Evolutionary conservation across 2,329 filamentous ascomycete genomes (phyloP), one percentile per base, ranked within the genome.

Genomic region (Thyridium curvatum): DNA sequence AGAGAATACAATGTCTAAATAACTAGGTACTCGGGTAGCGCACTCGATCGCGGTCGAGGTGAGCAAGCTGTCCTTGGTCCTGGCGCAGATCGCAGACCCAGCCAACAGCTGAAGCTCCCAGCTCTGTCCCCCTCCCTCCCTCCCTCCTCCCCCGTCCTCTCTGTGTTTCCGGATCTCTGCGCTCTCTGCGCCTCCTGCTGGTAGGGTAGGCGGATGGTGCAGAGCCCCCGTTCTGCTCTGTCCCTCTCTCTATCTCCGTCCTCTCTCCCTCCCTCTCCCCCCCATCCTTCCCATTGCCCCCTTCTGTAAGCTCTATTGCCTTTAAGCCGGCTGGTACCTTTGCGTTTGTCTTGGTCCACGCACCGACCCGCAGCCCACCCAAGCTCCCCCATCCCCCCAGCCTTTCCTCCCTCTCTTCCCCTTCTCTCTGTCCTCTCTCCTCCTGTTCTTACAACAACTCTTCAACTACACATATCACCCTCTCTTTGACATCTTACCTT

Each of bases 231-330:
- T 26, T 10, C 21, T 26, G 6, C 21, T 26, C 21, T 26, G 21
- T 26, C 6, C 21, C 21, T 30, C 39, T 40, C 33, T 41, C 38
- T 32, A 13, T 33, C 29, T 31, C 28, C 17, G 28, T 32, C 30
- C 44, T 50, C 46, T 52, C 43, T 37, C 46, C 51, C 46, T 52
- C 43, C 38, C 46, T 44, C 41, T 46, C 47, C 40, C 47, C 46
- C 36, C 29, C 34, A 33, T 18, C 40, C 32, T 39, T 36, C 34
- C 41, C 35, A 37, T 34, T 35, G 28, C 38, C 38, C 29, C 35
- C n/a, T n/a, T 34, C 30, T 26, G 21, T 26, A 26, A 26, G 21
- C 21, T 26, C 6, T 26, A 6, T 26, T 26, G 21, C 41, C 43
- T 43, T 41, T 29, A 41, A 43, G 37, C 38, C 21, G 37, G 21